Evolutionary conservation across 805 yeast genomes (phyloP), one percentile per base, ranked within the genome.

Genomic region (Saturnispora zaruensis): DNA sequence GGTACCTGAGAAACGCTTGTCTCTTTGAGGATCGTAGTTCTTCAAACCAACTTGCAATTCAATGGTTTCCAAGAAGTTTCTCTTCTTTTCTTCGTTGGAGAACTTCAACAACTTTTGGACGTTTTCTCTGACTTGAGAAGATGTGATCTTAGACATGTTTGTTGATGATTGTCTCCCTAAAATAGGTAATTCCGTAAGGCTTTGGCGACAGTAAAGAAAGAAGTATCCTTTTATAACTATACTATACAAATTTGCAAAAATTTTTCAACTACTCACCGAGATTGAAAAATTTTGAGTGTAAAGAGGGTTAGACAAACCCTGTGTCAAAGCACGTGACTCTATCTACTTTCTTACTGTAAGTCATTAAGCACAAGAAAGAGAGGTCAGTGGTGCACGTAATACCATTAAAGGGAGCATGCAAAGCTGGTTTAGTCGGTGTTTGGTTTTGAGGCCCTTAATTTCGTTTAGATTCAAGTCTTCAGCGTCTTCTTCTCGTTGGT

Each of bases 1-100:
- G 72, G 98, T 71, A 80, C 99, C 99, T 74, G 98, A 91, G 97
- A 93, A 93, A 89, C 99, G 98, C 90, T 93, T 93, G 79, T 93
- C 99, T 87, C 99, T 90, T 82, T 93, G 99, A 73, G 99, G 98
- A 76, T 93, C 99, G 79, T 93, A 93, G 96, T 93, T 93, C 90
- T 93, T 93, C 68, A 93, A 84, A 77, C 99, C 99, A 71, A 93
- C 96, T 81, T 93, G 99, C 73, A 93, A 82, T 81, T 93, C 99
- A 69, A 93, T 90, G 76, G 99, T 91, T 85, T 93, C 99, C 78
- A 91, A 86, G 81, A 93, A 93, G 96, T 93, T 93, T 85, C 99
- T 90, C 96, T 93, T 91, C 87, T 93, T 93, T 79, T 91, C 84
- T 76, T 86, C 93, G 73, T 72, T 81, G 67, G 98, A 88, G 83